These are phyloP conservation scores for Triadica sebifera DNA, from an alignment of 345 rosid species.

Conservation along the genomic window DNA sequence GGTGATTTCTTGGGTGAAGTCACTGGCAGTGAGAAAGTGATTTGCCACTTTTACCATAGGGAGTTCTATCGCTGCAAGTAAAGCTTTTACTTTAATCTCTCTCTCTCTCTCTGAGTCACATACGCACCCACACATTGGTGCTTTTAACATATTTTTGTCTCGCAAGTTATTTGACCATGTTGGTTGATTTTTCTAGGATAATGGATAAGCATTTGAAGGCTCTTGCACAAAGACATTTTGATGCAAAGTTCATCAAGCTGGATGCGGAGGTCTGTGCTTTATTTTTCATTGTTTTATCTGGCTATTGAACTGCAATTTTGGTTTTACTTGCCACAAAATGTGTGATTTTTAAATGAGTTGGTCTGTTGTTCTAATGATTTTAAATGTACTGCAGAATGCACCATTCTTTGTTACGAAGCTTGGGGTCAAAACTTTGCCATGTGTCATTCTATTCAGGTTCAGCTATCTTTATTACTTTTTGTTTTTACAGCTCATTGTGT, in stretches of 20 bases:
- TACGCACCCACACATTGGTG: neutral
- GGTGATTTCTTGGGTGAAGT: conserved; percentile 98
- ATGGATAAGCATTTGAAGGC: conserved; percentile 93
- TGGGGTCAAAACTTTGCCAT: conserved; percentile 81
- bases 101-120: neutral
- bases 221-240: conserved; percentile 67
- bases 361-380: neutral
- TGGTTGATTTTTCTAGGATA: conserved; percentile 50
- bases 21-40: conserved; percentile 76
- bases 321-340: conserved; percentile 3
- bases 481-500: neutral
- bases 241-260: conserved; percentile 84
- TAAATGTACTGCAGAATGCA: conserved; percentile 65
- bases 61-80: conserved; percentile 96
- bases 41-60: conserved; percentile 81
- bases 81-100: conserved; percentile 9
- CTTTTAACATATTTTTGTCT: neutral
- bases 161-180: conserved; percentile 2
- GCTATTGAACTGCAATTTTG: neutral
- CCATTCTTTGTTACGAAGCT: conserved; percentile 91
- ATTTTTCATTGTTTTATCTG: neutral
- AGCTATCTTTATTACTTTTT: conserved; percentile 10
- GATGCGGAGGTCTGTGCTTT: conserved; percentile 71
- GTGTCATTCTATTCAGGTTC: conserved; percentile 82
- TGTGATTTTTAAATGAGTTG: neutral